A percentile compares a stretch with the other conserved stretches of the same genome.
phyloP scores from a whole-genome alignment of 2,329 filamentous ascomycete genomes.

The Penicillium thymicola region DNA sequence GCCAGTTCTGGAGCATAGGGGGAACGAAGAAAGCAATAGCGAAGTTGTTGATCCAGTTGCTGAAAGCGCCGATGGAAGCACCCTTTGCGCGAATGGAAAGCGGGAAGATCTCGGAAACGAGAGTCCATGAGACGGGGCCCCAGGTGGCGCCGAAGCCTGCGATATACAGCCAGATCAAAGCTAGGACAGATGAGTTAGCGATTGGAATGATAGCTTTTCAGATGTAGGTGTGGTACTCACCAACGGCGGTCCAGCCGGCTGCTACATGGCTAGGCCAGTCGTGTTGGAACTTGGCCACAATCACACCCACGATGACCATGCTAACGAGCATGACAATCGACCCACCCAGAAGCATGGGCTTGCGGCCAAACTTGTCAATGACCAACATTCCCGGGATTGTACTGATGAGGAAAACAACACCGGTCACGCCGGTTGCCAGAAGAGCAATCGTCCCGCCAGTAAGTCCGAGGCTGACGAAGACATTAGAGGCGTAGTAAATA shows the following conservation, averaged over 20 bases:
- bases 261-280: constrained; percentile 27
- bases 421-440: constrained; percentile 35
- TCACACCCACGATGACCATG: constrained; percentile 28
- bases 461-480: constrained; percentile 36
- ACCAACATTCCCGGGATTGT: constrained; percentile 33
- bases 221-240: constrained; percentile 2
- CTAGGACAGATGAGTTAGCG: constrained; percentile 2
- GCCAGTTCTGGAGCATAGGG: constrained; percentile 24
- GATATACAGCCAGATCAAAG: constrained; percentile 30
- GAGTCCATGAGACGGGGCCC: constrained; percentile 30
- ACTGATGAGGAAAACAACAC: constrained; percentile 32
- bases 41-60: constrained; percentile 34
- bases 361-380: constrained; percentile 30
- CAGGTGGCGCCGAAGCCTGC: constrained; percentile 27
- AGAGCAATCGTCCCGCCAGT: constrained; percentile 33
- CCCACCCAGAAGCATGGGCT: constrained; percentile 28
- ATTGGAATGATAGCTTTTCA: not conserved
- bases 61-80: constrained; percentile 27
- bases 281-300: constrained; percentile 29
- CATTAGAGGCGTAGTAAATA: constrained; percentile 44
- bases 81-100: constrained; percentile 30
- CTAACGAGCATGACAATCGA: constrained; percentile 24
- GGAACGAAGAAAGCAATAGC: constrained; percentile 31
- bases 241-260: constrained; percentile 29
- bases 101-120: constrained; percentile 30